These are phyloP conservation scores for Boletus reticuloceps DNA, from an alignment of 768 basidiomycete genomes.

Conservation along the genomic window DNA sequence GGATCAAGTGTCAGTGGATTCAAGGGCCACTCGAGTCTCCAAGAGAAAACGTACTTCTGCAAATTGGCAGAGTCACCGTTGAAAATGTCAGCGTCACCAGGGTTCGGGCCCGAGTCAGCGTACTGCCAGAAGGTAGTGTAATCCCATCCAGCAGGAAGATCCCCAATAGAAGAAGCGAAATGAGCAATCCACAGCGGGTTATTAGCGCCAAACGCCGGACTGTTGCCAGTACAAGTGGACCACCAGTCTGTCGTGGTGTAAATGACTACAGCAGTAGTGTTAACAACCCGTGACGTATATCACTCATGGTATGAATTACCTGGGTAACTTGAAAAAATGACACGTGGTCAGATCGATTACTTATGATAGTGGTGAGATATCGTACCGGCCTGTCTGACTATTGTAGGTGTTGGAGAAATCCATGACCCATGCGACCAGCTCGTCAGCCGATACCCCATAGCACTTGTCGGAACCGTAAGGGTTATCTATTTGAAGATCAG, in stretches of 20 bases:
- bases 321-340: constrained; percentile 35
- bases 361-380: background rate
- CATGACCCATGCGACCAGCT: constrained; percentile 61
- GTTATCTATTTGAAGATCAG: constrained; percentile 38
- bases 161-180: constrained; percentile 47
- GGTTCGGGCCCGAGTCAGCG: constrained; percentile 50
- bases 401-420: constrained; percentile 64
- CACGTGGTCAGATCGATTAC: background rate
- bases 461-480: constrained; percentile 47
- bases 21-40: background rate
- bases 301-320: constrained; percentile 26
- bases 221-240: constrained; percentile 63
- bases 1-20: background rate
- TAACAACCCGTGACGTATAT: background rate
- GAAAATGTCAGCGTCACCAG: constrained; percentile 57
- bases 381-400: constrained; percentile 43
- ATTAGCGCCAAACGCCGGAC: constrained; percentile 43
- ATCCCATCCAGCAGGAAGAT: constrained; percentile 59
- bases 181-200: constrained; percentile 65
- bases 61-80: constrained; percentile 49
- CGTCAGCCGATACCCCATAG: constrained; percentile 48
- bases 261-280: constrained; percentile 40
- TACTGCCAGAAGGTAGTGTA: constrained; percentile 62
- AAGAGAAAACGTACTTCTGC: constrained; percentile 28
- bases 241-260: constrained; percentile 71